Evolutionary conservation across 2,329 filamentous ascomycete genomes (phyloP).

Genomic region (Hypoxylon sp.): DNA sequence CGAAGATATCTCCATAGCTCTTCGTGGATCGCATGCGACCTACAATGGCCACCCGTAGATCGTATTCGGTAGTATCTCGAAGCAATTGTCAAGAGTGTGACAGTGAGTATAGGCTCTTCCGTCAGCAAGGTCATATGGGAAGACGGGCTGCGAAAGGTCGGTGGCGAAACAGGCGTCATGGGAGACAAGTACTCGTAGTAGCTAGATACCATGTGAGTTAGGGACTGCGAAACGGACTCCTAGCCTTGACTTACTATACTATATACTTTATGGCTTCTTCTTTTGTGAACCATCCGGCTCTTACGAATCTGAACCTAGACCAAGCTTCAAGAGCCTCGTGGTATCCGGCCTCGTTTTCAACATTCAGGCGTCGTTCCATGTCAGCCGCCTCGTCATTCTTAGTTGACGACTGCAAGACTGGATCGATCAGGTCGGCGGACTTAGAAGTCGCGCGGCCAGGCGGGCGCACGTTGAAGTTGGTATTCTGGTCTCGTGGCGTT

Average conservation of each 20-base stretch:
- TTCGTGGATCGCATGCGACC: constrained; percentile 91
- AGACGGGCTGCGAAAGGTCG: constrained; percentile 84
- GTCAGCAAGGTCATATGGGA: constrained; percentile 82
- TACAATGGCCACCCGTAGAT: constrained; percentile 81
- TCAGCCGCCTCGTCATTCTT: constrained; percentile 39
- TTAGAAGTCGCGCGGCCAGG: constrained; percentile 38
- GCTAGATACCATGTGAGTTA: constrained; percentile 52
- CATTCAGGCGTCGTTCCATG: constrained; percentile 57
- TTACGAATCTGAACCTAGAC: constrained; percentile 92
- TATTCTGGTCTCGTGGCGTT: constrained; percentile 34
- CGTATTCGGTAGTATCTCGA: constrained; percentile 85
- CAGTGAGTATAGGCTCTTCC: constrained; percentile 91
- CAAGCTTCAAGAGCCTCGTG: constrained; percentile 83
- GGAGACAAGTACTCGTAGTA: constrained; percentile 93
- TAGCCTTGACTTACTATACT: constrained; percentile 72
- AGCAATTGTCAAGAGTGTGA: constrained; percentile 89
- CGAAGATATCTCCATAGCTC: constrained; percentile 94
- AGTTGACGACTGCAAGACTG: constrained; percentile 41
- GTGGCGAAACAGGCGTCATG: constrained; percentile 90
- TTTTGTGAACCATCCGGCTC: constrained; percentile 94
- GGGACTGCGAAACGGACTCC: neutral
- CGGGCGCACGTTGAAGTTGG: constrained; percentile 36
- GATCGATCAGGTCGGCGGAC: constrained; percentile 46
- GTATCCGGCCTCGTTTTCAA: constrained; percentile 63
- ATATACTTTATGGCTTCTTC: constrained; percentile 94